Percentiles rank a stretch among this genome's conserved stretches.
These are phyloP conservation scores for Eucalyptus curtisii DNA, from an alignment of 345 rosid genomes.

Conservation along the genomic window DNA sequence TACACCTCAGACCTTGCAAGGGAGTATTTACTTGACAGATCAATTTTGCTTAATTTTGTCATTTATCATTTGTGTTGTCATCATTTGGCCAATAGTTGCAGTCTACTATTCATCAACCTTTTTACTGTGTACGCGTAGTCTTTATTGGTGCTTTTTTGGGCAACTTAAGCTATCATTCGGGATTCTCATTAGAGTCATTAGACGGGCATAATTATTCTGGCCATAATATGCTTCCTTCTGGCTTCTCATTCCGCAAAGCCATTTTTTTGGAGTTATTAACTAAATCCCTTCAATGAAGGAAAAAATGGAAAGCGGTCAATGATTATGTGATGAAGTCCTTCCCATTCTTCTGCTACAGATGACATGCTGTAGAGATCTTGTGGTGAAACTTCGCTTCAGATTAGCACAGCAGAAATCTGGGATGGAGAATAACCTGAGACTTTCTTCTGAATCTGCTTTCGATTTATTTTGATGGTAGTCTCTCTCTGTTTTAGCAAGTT, in stretches of 20 bases:
- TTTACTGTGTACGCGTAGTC: not conserved
- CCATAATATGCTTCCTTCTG: not conserved
- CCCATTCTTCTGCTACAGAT: not conserved
- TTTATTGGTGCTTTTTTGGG: not conserved
- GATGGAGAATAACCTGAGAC: not conserved
- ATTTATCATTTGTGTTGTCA: not conserved
- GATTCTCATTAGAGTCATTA: not conserved
- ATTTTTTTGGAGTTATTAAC: not conserved
- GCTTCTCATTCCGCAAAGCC: not conserved
- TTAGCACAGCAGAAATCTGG: not conserved
- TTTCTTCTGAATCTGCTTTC: not conserved
- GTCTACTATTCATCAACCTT: not conserved
- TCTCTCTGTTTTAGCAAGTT: not conserved
- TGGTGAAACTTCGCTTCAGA: not conserved
- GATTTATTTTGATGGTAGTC: not conserved
- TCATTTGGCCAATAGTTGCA: not conserved
- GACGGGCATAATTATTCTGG: not conserved
- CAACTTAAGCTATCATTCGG: not conserved
- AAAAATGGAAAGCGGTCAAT: not conserved
- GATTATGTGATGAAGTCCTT: not conserved
- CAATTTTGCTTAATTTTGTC: not conserved
- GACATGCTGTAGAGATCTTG: not conserved
- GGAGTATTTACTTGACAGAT: not conserved
- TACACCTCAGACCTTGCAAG: not conserved
- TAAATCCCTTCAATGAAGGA: not conserved